Percentiles rank a stretch among this genome's conserved stretches.
Conservation (phyloP, 2,329 filamentous ascomycete species). For the Calonectria hongkongensis region DNA sequence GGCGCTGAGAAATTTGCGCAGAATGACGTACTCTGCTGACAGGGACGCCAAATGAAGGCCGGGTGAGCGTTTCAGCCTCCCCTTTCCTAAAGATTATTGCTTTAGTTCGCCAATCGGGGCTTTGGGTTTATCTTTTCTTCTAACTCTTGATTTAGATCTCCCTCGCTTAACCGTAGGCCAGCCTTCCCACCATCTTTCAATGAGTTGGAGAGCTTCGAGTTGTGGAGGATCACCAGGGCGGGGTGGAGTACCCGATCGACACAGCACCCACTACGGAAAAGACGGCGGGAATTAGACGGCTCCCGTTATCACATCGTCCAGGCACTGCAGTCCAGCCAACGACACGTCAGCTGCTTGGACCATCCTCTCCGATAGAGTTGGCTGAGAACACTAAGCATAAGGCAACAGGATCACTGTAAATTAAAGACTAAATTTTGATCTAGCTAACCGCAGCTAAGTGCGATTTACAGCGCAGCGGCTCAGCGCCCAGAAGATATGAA, state of each 20-base stretch:
- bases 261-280: constrained; percentile 11
- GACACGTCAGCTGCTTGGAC: constrained; percentile 18
- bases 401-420: constrained; percentile 20
- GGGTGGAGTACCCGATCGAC: constrained; percentile 13
- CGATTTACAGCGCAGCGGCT: not conserved
- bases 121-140: not conserved
- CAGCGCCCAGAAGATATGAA: not conserved
- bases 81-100: not conserved
- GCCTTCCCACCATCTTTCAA: not conserved
- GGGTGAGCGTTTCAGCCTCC: not conserved
- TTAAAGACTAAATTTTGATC: constrained; percentile 19
- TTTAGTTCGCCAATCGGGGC: not conserved
- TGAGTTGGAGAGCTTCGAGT: not conserved
- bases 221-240: not conserved
- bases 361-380: constrained; percentile 12
- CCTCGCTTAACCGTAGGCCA: not conserved
- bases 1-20: constrained; percentile 17
- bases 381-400: constrained; percentile 10
- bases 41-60: constrained; percentile 12
- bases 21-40: not conserved
- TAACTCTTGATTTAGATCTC: not conserved
- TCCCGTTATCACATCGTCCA: not conserved
- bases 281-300: constrained; percentile 22
- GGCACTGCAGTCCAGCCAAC: not conserved
- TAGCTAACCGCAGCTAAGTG: not conserved